Evolutionary conservation across 495 filamentous ascomycete genomes (phyloP), one percentile per base, ranked within the genome.

Genomic region (Xylaria telfairii): DNA sequence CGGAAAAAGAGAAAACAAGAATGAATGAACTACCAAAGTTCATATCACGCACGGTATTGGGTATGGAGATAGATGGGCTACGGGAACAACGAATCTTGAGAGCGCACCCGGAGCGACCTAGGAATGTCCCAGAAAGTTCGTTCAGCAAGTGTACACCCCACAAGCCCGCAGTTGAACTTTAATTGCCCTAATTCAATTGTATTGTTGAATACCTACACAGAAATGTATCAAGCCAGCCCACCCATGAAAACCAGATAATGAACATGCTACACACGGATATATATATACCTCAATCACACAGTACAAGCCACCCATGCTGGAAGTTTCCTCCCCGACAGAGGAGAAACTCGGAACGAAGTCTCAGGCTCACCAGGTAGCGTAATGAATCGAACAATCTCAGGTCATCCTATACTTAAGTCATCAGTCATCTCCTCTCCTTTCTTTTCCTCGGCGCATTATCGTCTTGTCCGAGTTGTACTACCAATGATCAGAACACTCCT

Each of bases 371-470:
- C 24, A 37, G 47, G 46, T 54, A 17, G 64, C 47, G 47, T 41
- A 24, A 66, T 21, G 64, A 66, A 66, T 53, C 64, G 47, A 66
- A 66, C 64, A 66, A 54, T 67, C 37, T 67, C 51, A 59, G 51
- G 46, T 67, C 44, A 49, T 57, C 41, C 39, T 54, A 34, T 64
- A 44, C 30, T 70, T 47, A 62, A 64, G 1, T 70, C 68, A 70
- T 70, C 60, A 68, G 41, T 67, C 70, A 86, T 72, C 71, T 88
- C 86, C 51, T 85, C 81, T 85, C 83, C 81, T 72, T 47, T 9
- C 41, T 2, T 28, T 15, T 26, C 10, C 53, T 68, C 54, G 30
- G 41, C 65, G 24, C 54, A 68, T 68, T 65, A 62, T 68, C 65
- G 44, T 63, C 56, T 39, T 30, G 46, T 54, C 46, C 46, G 28